Evolutionary conservation across 768 basidiomycete genomes (phyloP).

Genomic region (Naganishia kalamii): DNA sequence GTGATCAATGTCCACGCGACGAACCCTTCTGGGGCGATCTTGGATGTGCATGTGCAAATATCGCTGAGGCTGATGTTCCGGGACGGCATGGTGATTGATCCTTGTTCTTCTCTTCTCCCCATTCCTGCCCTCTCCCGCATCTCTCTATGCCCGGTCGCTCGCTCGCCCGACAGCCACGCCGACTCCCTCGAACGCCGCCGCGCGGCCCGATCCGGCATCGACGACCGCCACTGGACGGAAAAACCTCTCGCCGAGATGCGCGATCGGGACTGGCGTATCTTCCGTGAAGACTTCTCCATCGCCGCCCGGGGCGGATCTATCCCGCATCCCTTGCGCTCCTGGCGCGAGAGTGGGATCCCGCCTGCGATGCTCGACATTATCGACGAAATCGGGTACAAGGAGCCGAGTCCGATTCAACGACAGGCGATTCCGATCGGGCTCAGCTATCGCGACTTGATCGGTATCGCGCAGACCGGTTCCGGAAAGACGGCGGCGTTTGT

Average conservation of each 20-base stretch:
- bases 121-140: neutral
- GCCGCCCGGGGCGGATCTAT: constrained; percentile 90
- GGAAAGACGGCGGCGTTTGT: constrained; percentile 99
- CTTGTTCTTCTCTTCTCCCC: neutral
- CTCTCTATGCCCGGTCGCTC: neutral
- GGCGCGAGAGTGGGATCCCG: constrained; percentile 83
- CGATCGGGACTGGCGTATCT: constrained; percentile 98
- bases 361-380: constrained; percentile 71
- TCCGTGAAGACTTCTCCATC: constrained; percentile 96
- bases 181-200: constrained; percentile 76
- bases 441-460: constrained; percentile 93
- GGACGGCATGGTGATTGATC: neutral
- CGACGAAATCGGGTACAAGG: constrained; percentile 88
- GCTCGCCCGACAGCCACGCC: constrained; percentile 53
- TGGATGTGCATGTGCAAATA: too few relatives aligned
- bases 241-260: constrained; percentile 89
- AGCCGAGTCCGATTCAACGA: constrained; percentile 92
- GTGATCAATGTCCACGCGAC: too few relatives aligned
- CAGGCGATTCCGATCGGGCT: constrained; percentile 99
- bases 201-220: constrained; percentile 72
- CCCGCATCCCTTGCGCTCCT: constrained; percentile 85
- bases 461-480: constrained; percentile 98
- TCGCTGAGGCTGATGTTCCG: too few relatives aligned
- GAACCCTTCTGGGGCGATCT: too few relatives aligned
- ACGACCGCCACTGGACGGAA: constrained; percentile 97